Base-by-base conservation (phyloP, 1,139 yeast species). In the Protomyces lactucae-debilis region DNA sequence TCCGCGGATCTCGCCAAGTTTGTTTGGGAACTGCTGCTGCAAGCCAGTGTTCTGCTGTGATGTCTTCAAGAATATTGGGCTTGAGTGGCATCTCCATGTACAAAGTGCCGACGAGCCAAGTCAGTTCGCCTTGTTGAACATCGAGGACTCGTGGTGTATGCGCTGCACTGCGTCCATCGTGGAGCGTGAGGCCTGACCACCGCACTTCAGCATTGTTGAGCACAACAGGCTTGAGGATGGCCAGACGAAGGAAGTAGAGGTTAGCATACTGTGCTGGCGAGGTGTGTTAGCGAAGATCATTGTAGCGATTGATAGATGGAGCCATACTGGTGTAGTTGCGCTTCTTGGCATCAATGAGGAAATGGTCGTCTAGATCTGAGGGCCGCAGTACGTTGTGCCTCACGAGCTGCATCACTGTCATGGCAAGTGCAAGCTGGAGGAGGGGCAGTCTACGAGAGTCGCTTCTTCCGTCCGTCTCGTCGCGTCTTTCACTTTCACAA, bases 81-180 rank as follows among this genome's bases (percentile, higher is more conserved):
- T 93, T 93, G 72, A 84, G 84, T 72, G 84, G 85, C 85, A 90
- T 82, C 67, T 92, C 97, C 71, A 90, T 82, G 71, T 87, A 91
- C 0, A 92, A 80, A 0, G 98, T 89, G 1, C 99, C 99, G 43
- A 88, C 80, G n/a, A 90, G 86, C 95, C 95, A 93, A 68, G 91
- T 84, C 37, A 91, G 82, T 69, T 84, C 81, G 63, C 86, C 84
- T 55, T 84, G 83, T 36, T 80, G 79, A 5, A 92, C 85, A 73
- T 92, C 97, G 67, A 93, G 77, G 10, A 91, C 91, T 75, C 88
- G 90, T 16, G 83, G 83, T 37, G 81, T 82, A 59, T 75, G 75
- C 25, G 67, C 68, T 0, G 77, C 80, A 43, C 48, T n/a, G 21
- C 48, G 21, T n/a, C 48, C 48, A 10, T 43, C 48, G 23, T 43